These are phyloP conservation scores for Moesziomyces sp. DNA, from an alignment of 1,284 basidiomycete species.

Conservation along the genomic window DNA sequence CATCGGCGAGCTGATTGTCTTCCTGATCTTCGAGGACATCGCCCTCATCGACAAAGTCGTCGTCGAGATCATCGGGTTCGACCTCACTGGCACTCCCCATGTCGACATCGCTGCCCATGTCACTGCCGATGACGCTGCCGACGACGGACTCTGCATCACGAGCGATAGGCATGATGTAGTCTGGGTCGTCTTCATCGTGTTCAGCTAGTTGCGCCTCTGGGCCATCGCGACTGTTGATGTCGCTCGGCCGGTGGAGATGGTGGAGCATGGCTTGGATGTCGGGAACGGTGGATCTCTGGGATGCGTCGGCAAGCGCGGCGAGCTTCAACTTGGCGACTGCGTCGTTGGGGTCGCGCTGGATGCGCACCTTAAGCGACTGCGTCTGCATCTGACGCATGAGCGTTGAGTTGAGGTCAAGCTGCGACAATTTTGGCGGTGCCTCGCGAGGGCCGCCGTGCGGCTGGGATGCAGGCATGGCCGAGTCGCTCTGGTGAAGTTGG, in stretches of 20 bases:
- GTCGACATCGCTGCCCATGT: constrained; percentile 41
- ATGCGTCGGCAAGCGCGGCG: background rate
- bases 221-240: background rate
- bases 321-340: constrained; percentile 1
- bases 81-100: constrained; percentile 47
- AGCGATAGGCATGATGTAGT: constrained; percentile 37
- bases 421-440: constrained; percentile 43
- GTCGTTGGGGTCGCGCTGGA: constrained; percentile 25
- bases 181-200: constrained; percentile 44
- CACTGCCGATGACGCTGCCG: constrained; percentile 35
- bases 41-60: constrained; percentile 26
- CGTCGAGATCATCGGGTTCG: constrained; percentile 25
- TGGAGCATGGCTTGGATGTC: constrained; percentile 39
- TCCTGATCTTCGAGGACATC: constrained; percentile 27
- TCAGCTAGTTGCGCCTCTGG: constrained; percentile 13
- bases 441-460: constrained; percentile 10
- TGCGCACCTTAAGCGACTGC: constrained; percentile 42
- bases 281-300: constrained; percentile 17
- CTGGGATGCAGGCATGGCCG: background rate
- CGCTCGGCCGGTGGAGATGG: constrained; percentile 7
- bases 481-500: constrained; percentile 6
- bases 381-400: constrained; percentile 49
- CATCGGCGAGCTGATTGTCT: background rate
- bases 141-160: constrained; percentile 37
- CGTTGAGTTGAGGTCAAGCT: constrained; percentile 54